Evolutionary conservation across 2,329 filamentous ascomycete species (phyloP), one percentile per base, ranked within the genome.

Genomic region (Fusarium humuli): DNA sequence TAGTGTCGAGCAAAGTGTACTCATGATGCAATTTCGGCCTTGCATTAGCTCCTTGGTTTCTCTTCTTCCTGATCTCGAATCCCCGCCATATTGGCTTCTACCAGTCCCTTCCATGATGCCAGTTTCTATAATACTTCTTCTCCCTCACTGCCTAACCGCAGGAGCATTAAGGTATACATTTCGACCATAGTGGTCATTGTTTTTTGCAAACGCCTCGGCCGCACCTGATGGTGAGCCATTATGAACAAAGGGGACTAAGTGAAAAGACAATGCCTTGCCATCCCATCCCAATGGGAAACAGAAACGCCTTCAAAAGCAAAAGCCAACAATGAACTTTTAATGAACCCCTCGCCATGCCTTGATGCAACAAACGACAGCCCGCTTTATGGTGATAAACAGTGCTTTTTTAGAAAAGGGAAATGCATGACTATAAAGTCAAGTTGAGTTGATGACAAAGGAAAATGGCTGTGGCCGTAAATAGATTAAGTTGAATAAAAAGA

Each of bases 341-440:
- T 75, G 67, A 75, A 73, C 68, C 75, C 73, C 70, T 76, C 69
- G 77, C 77, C 74, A 77, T 77, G 77, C 75, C 75, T 74, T 67
- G 54, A 70, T 72, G 70, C 66, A 73, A 73, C 37, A 65, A 70
- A 70, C 45, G 55, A 67, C 52, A 67, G 62, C 30, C 63, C 64
- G 61, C 67, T 63, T 70, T 57, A 52, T 65, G 61, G 46, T 64
- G 46, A 58, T 30, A 58, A 63, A 67, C 55, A 54, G 64, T 70
- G 59, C 57, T 70, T 72, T 72, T 65, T 48, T 61, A 54, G 66
- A 57, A 73, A 73, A 62, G 11, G 23, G 49, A 32, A 70, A 52
- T 58, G 29, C 30, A 59, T 53, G 61, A 54, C 61, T 46, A 47
- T 20, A 29, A 41, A 62, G 48, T 37, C 67, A 50, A 45, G 25